Evolutionary conservation across 2,329 filamentous ascomycete genomes (phyloP).

Genomic region (Penicillium digitatum): DNA sequence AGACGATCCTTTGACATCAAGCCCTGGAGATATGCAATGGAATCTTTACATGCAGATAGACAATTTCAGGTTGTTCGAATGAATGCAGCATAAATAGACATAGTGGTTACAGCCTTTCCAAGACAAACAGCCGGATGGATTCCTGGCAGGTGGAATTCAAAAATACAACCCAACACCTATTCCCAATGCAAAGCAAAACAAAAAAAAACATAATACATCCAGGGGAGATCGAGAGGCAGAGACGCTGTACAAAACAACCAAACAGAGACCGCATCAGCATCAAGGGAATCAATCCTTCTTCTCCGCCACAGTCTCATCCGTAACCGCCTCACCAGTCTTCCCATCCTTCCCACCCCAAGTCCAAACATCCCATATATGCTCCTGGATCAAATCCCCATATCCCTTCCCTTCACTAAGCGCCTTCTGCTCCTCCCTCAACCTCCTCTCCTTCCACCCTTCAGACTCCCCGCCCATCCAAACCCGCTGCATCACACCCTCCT

Average conservation of each 20-base stretch:
- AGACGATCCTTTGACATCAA: not conserved
- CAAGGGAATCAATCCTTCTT: slow-evolving; percentile 2
- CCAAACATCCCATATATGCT: slow-evolving; percentile 48
- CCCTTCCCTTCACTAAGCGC: slow-evolving; percentile 43
- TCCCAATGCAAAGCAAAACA: slow-evolving; percentile 16
- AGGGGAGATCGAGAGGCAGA: not conserved
- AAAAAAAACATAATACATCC: slow-evolving; percentile 14
- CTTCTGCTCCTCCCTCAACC: slow-evolving; percentile 42
- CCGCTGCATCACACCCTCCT: slow-evolving; percentile 29
- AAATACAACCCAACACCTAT: slow-evolving; percentile 15
- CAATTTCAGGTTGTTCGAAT: not conserved
- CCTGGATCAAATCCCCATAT: slow-evolving; percentile 45
- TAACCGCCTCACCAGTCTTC: slow-evolving; percentile 17
- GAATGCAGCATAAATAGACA: not conserved
- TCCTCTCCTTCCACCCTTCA: slow-evolving; percentile 43
- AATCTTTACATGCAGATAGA: not conserved
- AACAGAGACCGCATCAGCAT: not conserved
- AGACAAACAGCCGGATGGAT: not conserved
- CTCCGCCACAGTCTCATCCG: slow-evolving; percentile 18
- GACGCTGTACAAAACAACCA: not conserved
- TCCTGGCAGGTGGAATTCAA: not conserved
- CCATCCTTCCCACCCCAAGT: slow-evolving; percentile 34
- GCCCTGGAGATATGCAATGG: not conserved
- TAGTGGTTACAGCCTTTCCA: not conserved
- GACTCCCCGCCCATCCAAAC: slow-evolving; percentile 43